Percentiles rank a stretch among this genome's conserved stretches.
phyloP scores from a whole-genome alignment of 306 rosid genomes.

The Lupinus albus region DNA sequence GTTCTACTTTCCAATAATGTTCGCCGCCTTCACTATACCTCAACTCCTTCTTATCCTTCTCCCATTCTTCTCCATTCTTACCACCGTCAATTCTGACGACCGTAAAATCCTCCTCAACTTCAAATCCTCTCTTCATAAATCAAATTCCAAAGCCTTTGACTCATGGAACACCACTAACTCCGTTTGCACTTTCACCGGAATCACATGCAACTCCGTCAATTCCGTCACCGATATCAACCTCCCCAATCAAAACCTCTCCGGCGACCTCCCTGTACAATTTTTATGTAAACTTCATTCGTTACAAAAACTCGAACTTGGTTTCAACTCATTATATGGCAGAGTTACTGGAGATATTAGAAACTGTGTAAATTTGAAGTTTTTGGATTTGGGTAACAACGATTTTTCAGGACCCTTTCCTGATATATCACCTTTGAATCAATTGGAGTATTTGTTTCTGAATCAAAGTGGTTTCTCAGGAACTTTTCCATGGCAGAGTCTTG shows the following conservation, averaged over 20 bases:
- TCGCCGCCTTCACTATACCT: conserved; percentile 32
- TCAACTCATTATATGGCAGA: conserved; percentile 53
- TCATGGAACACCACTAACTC: conserved; percentile 53
- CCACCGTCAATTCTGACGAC: conserved; percentile 48
- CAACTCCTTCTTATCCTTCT: conserved; percentile 40
- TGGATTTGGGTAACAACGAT: conserved; percentile 73
- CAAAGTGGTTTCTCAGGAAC: conserved; percentile 65
- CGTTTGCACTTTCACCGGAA: conserved; percentile 58
- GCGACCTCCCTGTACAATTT: conserved; percentile 60
- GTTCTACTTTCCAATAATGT: conserved; percentile 50
- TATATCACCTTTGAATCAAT: conserved; percentile 48
- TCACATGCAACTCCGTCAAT: conserved; percentile 50
- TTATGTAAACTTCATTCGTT: conserved; percentile 66
- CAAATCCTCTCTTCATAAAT: conserved; percentile 47
- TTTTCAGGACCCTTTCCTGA: conserved; percentile 71
- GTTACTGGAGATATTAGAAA: conserved; percentile 54
- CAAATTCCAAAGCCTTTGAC: conserved; percentile 27
- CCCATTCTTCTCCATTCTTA: conserved; percentile 32
- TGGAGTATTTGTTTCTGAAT: conserved; percentile 60
- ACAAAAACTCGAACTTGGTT: conserved; percentile 62
- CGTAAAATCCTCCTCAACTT: conserved; percentile 55
- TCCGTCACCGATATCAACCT: conserved; percentile 64
- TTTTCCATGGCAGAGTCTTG: conserved; percentile 76
- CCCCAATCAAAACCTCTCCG: conserved; percentile 50
- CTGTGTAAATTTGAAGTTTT: conserved; percentile 55